Conservation (phyloP, 805 yeast genomes). For the Cyberlindnera veronae region DNA sequence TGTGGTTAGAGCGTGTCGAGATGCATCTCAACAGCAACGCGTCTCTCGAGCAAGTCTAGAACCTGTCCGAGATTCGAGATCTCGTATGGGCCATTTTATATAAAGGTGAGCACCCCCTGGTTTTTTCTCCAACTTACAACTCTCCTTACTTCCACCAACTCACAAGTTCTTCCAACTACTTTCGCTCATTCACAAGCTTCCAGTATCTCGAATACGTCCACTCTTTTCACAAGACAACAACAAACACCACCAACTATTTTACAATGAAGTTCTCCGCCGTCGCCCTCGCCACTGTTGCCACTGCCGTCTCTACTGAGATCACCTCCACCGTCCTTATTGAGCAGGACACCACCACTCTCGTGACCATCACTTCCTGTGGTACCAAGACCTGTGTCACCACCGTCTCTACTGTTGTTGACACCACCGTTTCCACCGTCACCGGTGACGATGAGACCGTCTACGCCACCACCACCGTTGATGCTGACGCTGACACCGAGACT, state of each 20-base stretch:
- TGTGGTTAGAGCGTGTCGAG: no score
- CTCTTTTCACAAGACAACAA: constrained; percentile 13
- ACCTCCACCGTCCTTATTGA: constrained; percentile 21
- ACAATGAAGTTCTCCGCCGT: constrained; percentile 27
- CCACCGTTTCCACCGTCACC: constrained; percentile 22
- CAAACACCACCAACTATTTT: constrained; percentile 3
- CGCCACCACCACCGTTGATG: constrained; percentile 20
- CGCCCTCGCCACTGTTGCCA: constrained; percentile 24
- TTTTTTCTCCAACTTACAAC: background rate
- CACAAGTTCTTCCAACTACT: constrained; percentile 5
- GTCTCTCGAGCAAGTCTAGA: no score
- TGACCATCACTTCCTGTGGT: constrained; percentile 30
- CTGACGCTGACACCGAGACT: background rate
- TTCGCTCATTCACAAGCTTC: constrained; percentile 2
- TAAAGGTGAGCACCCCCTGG: background rate
- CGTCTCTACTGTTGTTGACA: constrained; percentile 20
- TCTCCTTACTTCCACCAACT: constrained; percentile 1
- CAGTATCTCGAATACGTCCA: constrained; percentile 22
- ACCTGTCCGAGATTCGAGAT: no score
- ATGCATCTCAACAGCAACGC: no score
- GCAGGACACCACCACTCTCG: constrained; percentile 18
- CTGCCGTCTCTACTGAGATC: constrained; percentile 22
- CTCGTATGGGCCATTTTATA: no score
- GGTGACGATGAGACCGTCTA: constrained; percentile 20
- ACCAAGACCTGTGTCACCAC: constrained; percentile 21